These are phyloP conservation scores for Aspergillus fijiensis DNA, from an alignment of 2,329 filamentous ascomycete genomes.

Conservation along the genomic window DNA sequence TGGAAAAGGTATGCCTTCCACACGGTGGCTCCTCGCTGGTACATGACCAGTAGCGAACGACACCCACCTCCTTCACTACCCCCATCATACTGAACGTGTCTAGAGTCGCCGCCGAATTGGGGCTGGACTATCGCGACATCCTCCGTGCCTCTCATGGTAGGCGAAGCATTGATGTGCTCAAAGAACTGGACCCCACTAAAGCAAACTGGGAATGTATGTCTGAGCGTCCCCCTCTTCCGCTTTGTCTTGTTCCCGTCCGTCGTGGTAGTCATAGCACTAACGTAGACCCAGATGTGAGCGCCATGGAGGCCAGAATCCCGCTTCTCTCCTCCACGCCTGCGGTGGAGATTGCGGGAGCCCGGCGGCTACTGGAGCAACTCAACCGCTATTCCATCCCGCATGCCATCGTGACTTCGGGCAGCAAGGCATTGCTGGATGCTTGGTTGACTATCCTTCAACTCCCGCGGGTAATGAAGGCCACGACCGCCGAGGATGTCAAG, in stretches of 20 bases:
- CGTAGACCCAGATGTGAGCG: conserved; percentile 4
- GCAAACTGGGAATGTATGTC: conserved; percentile 9
- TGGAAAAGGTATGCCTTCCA: background rate
- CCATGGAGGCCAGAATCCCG: conserved; percentile 6
- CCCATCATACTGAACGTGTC: background rate
- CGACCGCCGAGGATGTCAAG: conserved; percentile 6
- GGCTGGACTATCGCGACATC: conserved; percentile 3
- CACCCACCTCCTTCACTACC: background rate
- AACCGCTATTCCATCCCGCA: background rate
- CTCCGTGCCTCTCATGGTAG: conserved; percentile 6
- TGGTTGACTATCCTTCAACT: conserved; percentile 5
- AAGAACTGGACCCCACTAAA: conserved; percentile 1
- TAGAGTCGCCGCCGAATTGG: conserved; percentile 3
- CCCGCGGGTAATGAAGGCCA: conserved; percentile 4
- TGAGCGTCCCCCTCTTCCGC: background rate
- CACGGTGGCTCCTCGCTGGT: too few relatives aligned
- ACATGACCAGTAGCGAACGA: too few relatives aligned
- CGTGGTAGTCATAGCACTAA: background rate
- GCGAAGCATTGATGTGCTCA: conserved; percentile 6
- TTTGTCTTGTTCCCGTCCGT: too few relatives aligned
- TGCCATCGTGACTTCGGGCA: conserved; percentile 6
- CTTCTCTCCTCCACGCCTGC: background rate
- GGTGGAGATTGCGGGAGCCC: conserved; percentile 5
- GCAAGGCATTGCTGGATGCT: background rate
- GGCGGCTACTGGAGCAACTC: conserved; percentile 1